Evolutionary conservation across 768 basidiomycete species (phyloP).

Genomic region (Naganishia vaughanmartiniae): DNA sequence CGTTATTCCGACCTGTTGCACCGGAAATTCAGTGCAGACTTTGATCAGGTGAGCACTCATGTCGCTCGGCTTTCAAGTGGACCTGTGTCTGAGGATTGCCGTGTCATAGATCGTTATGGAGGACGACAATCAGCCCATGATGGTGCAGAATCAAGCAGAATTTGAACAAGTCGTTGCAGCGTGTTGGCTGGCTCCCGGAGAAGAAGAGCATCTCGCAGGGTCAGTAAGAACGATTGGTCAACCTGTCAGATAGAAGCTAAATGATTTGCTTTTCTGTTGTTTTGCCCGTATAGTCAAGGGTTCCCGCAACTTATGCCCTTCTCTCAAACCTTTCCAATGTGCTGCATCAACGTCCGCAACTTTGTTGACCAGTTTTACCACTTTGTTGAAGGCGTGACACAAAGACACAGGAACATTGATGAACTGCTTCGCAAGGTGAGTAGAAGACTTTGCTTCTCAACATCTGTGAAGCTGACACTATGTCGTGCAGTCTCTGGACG

Average conservation of each 20-base stretch:
- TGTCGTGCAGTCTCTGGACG: conserved; percentile 71
- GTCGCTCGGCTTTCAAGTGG: neutral
- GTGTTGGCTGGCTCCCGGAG: conserved; percentile 75
- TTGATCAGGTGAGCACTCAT: conserved; percentile 66
- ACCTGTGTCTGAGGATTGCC: neutral
- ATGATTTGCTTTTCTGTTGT: neutral
- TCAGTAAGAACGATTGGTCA: conserved; percentile 31
- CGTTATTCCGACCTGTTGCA: conserved; percentile 80
- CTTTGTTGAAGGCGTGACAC: conserved; percentile 90
- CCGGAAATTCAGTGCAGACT: conserved; percentile 71
- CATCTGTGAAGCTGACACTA: neutral
- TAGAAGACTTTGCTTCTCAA: neutral
- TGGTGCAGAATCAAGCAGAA: conserved; percentile 60
- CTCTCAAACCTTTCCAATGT: conserved; percentile 92
- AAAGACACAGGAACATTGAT: conserved; percentile 86
- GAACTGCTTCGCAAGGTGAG: conserved; percentile 80
- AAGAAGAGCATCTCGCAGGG: conserved; percentile 58
- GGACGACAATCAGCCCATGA: conserved; percentile 89
- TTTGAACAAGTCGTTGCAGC: conserved; percentile 70
- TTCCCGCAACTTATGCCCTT: conserved; percentile 79
- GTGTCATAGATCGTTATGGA: conserved; percentile 67
- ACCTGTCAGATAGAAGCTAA: neutral
- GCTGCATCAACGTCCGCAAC: conserved; percentile 82
- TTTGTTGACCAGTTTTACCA: conserved; percentile 95
- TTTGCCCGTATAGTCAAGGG: conserved; percentile 56